These are phyloP conservation scores for Mangifera indica DNA, from an alignment of 345 rosid genomes.

Conservation along the genomic window DNA sequence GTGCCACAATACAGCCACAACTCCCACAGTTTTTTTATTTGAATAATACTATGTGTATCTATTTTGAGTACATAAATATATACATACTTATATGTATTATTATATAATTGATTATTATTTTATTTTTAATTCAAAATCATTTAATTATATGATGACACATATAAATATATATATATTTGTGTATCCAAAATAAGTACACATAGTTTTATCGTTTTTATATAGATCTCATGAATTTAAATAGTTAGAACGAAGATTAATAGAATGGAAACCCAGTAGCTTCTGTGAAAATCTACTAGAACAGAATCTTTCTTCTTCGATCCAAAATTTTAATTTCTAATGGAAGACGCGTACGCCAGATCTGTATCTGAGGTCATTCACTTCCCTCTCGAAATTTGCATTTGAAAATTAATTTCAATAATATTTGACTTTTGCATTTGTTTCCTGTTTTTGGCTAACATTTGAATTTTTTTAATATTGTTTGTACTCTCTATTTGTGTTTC, in stretches of 20 bases:
- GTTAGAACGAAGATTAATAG: not conserved
- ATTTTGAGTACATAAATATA: too few species aligned
- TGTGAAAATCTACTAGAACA: not conserved
- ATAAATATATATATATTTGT: too few species aligned
- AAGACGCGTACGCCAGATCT: constrained; percentile 95
- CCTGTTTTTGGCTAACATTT: not conserved
- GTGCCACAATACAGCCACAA: not conserved
- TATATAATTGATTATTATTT: too few species aligned
- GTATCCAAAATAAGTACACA: too few species aligned
- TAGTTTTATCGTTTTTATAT: too few species aligned
- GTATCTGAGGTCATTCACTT: constrained; percentile 67
- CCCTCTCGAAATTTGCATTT: constrained; percentile 4
- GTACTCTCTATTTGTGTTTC: constrained; percentile 16
- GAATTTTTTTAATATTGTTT: not conserved
- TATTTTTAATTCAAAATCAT: too few species aligned
- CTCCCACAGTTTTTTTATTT: not conserved
- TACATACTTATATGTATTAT: too few species aligned
- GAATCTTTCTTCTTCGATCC: constrained; percentile 13
- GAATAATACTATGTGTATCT: too few species aligned
- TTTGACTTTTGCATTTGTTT: not conserved
- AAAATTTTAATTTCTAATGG: constrained; percentile 48
- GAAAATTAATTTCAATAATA: not conserved
- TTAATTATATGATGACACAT: too few species aligned
- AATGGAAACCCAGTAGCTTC: not conserved
- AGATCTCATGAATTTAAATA: not conserved